Evolutionary conservation across 1,284 basidiomycete species (phyloP), one percentile per base, ranked within the genome.

Genomic region (Cryptococcus sp.): DNA sequence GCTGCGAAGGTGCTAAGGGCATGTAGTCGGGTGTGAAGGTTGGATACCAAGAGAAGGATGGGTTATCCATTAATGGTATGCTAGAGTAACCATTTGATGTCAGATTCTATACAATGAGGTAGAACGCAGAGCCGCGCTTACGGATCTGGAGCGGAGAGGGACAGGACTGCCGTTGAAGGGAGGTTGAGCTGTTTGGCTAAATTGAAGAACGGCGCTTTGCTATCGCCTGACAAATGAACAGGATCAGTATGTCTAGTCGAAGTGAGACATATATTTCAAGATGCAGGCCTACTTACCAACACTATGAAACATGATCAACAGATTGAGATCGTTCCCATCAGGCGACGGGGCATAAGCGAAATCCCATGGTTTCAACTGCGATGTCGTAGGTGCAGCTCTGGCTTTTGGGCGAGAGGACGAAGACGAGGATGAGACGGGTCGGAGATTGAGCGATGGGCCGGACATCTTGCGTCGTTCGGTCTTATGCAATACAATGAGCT

Each of bases 271-370:
- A n/a, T n/a, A n/a, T n/a, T n/a, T n/a, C n/a, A n/a, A n/a, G n/a
- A n/a, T n/a, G n/a, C 38, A 40, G n/a, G 38, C 38, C 11, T 46
- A 69, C 84, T 61, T 65, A 90, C 91, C 91, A 34, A 95, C 83
- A 0, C 93, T 93, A 64, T 96, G 93, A 19, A 95, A 81, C 52
- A 96, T 81, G 58, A 96, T 83, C 34, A 96, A 77, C 25, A 95
- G 76, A 74, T 95, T 96, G 70, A 91, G 87, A 67, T 95, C 91
- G 16, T 86, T 88, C 25, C 89, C 89, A 72, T 91, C 88, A n/a
- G 59, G 53, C 11, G 63, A 60, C 6, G 70, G 57, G 3, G 57
- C 19, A 53, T 77, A 78, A 15, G 68, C 59, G 50, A 73, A 74
- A 16, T 64, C 58, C 74, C 73, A 75, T 49, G 72, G 74, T 44